These are phyloP conservation scores for Hypoxylon intermedium DNA, from an alignment of 495 filamentous ascomycete species.

Conservation along the genomic window DNA sequence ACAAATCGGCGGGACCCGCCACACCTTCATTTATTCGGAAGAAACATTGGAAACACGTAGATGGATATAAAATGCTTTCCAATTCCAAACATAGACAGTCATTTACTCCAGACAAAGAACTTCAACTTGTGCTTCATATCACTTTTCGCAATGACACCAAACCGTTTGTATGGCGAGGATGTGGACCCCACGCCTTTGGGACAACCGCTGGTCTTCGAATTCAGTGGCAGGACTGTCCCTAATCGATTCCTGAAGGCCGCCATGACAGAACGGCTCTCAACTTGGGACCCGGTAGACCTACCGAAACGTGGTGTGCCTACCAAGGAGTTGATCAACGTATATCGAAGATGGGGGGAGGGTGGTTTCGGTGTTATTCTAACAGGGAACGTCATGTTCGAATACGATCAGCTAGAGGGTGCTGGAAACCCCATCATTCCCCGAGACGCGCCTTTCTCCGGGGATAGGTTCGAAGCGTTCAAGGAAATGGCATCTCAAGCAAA, in stretches of 20 bases:
- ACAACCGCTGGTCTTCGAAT: conserved; percentile 64
- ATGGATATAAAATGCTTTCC: too few relatives aligned
- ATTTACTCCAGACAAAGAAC: too few relatives aligned
- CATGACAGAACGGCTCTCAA: conserved; percentile 66
- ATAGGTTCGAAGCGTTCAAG: conserved; percentile 65
- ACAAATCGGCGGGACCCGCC: too few relatives aligned
- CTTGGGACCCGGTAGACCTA: conserved; percentile 52
- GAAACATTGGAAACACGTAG: too few relatives aligned
- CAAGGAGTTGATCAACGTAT: conserved; percentile 64
- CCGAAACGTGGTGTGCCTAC: conserved; percentile 63
- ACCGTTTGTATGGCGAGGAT: conserved; percentile 2
- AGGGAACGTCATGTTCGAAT: conserved; percentile 68
- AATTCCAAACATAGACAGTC: too few relatives aligned
- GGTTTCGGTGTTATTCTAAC: conserved; percentile 65
- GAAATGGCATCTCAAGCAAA: conserved; percentile 58
- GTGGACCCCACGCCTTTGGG: conserved; percentile 58
- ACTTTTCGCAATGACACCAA: conserved; percentile 8
- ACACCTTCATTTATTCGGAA: too few relatives aligned
- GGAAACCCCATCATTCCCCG: conserved; percentile 66
- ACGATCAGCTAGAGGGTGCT: conserved; percentile 63
- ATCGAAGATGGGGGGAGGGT: conserved; percentile 67
- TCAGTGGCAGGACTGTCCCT: conserved; percentile 59
- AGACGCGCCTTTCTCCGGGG: conserved; percentile 53
- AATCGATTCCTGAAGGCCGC: conserved; percentile 70
- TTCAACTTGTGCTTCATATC: neutral